Percentiles rank a stretch among this genome's conserved stretches.
Evolutionary conservation across 2,329 filamentous ascomycete genomes (phyloP).

Genomic region (Chalara sp.): DNA sequence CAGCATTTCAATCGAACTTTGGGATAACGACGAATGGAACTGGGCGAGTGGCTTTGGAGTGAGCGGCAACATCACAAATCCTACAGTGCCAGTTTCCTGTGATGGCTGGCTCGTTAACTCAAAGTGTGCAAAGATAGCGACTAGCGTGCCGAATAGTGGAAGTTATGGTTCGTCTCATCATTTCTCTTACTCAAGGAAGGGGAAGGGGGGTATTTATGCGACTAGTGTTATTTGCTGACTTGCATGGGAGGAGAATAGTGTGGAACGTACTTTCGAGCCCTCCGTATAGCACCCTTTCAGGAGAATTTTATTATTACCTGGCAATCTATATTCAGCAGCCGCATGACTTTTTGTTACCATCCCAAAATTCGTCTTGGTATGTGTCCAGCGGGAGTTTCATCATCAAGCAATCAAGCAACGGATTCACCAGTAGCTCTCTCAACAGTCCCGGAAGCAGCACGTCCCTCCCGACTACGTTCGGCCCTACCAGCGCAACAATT

Average conservation of each 20-base stretch:
- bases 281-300: neutral
- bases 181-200: neutral
- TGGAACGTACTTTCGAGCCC: neutral
- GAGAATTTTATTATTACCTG: neutral
- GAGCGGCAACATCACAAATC: neutral
- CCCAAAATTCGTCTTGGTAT: neutral
- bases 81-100: neutral
- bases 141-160: neutral
- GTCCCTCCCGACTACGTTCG: neutral
- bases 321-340: neutral
- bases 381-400: neutral
- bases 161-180: neutral
- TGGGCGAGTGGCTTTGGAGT: neutral
- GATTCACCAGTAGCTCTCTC: neutral
- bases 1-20: neutral
- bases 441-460: neutral
- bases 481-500: neutral
- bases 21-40: neutral
- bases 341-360: neutral
- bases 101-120: neutral
- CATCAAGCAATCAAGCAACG: neutral
- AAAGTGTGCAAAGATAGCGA: neutral
- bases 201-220: neutral
- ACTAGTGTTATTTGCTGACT: neutral
- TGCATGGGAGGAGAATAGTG: neutral